Percentiles rank a stretch among this genome's conserved stretches.
These are phyloP conservation scores for Blastobotrys arbuscula DNA, from an alignment of 1,139 yeast species.

Conservation along the genomic window DNA sequence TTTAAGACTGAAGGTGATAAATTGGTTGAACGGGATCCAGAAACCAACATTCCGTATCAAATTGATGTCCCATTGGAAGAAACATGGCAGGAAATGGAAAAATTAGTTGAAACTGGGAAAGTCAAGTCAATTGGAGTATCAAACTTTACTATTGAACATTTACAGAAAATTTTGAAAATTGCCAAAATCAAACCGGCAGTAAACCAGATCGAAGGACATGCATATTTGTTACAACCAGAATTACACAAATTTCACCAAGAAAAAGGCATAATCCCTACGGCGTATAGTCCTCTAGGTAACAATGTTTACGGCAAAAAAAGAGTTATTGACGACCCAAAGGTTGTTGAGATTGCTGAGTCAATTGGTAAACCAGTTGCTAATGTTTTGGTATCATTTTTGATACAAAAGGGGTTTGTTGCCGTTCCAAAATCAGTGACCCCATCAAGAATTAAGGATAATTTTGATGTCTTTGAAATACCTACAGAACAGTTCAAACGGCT, in stretches of 20 bases:
- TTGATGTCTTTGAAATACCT: slow-evolving; percentile 46
- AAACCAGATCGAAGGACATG: slow-evolving; percentile 85
- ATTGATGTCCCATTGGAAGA: slow-evolving; percentile 50
- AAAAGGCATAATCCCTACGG: slow-evolving; percentile 63
- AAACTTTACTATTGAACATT: slow-evolving; percentile 67
- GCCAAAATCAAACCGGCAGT: slow-evolving; percentile 71
- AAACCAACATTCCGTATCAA: slow-evolving; percentile 32
- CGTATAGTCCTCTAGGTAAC: slow-evolving; percentile 82
- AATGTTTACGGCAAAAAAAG: slow-evolving; percentile 57
- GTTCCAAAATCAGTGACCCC: slow-evolving; percentile 61
- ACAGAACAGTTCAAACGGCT: slow-evolving; percentile 42
- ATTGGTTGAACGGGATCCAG: slow-evolving; percentile 34
- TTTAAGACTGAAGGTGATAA: slow-evolving; percentile 33
- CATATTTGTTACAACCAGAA: slow-evolving; percentile 71
- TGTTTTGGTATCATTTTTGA: slow-evolving; percentile 42
- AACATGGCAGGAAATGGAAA: slow-evolving; percentile 43
- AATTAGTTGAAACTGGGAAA: slow-evolving; percentile 48
- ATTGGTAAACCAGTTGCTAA: slow-evolving; percentile 41
- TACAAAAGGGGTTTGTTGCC: slow-evolving; percentile 47
- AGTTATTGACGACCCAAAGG: slow-evolving; percentile 54
- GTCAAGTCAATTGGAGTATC: slow-evolving; percentile 75
- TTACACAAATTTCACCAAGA: slow-evolving; percentile 57
- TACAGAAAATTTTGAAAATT: slow-evolving; percentile 66
- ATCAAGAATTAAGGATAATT: slow-evolving; percentile 44
- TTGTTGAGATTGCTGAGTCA: slow-evolving; percentile 38